These are phyloP conservation scores for Eragrostis tef DNA, from an alignment of 202 grass and related monocot genomes.

Conservation along the genomic window DNA sequence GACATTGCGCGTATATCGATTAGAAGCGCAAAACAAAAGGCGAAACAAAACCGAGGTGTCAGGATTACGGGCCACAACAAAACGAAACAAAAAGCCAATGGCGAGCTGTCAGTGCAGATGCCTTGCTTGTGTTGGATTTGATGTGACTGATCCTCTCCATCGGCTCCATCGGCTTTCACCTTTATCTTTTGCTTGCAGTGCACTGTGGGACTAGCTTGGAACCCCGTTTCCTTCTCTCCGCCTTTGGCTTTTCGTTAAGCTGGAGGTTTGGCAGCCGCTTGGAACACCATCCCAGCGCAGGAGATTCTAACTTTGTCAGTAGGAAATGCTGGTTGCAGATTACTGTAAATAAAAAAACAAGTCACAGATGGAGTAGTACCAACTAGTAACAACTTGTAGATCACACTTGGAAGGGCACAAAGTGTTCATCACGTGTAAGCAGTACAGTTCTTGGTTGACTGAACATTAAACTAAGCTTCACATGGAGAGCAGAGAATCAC, in stretches of 20 bases:
- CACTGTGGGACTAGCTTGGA: background rate
- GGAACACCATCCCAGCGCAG: background rate
- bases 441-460: constrained; percentile 34
- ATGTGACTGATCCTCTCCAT: constrained; percentile 33
- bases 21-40: background rate
- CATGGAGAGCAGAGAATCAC: constrained; percentile 17
- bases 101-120: background rate
- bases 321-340: background rate
- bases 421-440: background rate
- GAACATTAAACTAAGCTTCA: background rate
- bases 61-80: background rate
- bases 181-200: constrained; percentile 34
- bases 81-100: background rate
- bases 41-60: background rate
- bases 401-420: background rate
- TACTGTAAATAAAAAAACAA: background rate
- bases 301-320: constrained; percentile 5
- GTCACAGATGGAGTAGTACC: background rate
- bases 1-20: background rate
- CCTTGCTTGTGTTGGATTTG: constrained; percentile 14
- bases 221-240: constrained; percentile 12
- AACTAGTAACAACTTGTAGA: background rate
- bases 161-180: constrained; percentile 13
- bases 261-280: background rate
- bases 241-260: constrained; percentile 34